Conservation (phyloP, 2,329 filamentous ascomycete genomes). For the Colletotrichum zoysiae region DNA sequence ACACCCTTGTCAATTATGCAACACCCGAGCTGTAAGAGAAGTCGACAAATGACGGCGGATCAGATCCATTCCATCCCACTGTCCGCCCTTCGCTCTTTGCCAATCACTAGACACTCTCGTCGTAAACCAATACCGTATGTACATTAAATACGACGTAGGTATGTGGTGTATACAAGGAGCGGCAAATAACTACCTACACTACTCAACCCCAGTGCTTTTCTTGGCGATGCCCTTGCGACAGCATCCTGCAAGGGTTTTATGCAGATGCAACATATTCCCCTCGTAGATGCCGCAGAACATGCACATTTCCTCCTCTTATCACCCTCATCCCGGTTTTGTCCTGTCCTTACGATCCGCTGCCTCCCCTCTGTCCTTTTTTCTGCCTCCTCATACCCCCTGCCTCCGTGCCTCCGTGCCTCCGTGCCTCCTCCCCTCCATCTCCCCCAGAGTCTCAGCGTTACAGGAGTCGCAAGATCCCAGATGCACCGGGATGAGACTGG, state of each 20-base stretch:
- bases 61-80: slow-evolving; percentile 18
- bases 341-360: not conserved
- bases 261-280: slow-evolving; percentile 14
- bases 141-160: no score
- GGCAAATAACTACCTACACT: no score
- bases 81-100: not conserved
- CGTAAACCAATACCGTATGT: no score
- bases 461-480: slow-evolving; percentile 23
- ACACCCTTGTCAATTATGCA: slow-evolving; percentile 27
- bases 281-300: slow-evolving; percentile 22
- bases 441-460: not conserved
- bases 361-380: slow-evolving; percentile 10
- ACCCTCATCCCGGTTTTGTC: not conserved
- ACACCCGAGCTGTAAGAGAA: slow-evolving; percentile 40
- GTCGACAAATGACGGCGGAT: slow-evolving; percentile 25
- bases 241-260: slow-evolving; percentile 27
- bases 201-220: not conserved
- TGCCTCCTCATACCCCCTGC: not conserved
- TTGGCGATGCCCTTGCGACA: slow-evolving; percentile 4
- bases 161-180: not conserved
- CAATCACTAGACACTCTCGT: no score
- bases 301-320: slow-evolving; percentile 27
- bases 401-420: slow-evolving; percentile 2
- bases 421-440: not conserved
- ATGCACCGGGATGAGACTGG: slow-evolving; percentile 29